These are phyloP conservation scores for Linum tenue DNA, from an alignment of 345 rosid genomes.

Conservation along the genomic window DNA sequence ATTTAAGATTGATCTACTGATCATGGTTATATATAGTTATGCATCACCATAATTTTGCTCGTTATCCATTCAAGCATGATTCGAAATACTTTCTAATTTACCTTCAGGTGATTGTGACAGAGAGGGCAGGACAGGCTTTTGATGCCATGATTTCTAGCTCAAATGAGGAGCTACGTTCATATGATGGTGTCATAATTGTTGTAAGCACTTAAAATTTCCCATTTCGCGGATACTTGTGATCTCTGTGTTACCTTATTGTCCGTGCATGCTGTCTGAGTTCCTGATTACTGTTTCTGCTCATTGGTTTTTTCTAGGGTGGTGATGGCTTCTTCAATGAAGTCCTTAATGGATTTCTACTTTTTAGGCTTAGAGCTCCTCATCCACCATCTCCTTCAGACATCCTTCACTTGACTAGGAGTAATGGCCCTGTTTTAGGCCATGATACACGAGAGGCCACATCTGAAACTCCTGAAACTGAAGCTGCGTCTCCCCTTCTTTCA, in stretches of 20 bases:
- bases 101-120: constrained; percentile 65
- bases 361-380: constrained; percentile 66
- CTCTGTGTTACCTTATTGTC: neutral
- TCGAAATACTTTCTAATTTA: constrained; percentile 6
- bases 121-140: constrained; percentile 83
- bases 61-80: neutral
- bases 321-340: constrained; percentile 95
- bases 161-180: constrained; percentile 49
- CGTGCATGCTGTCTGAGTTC: neutral
- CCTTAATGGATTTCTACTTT: constrained; percentile 75
- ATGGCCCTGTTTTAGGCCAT: constrained; percentile 24
- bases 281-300: constrained; percentile 8
- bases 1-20: too few relatives aligned
- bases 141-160: constrained; percentile 55
- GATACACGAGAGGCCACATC: constrained; percentile 26
- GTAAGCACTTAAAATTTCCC: constrained; percentile 35
- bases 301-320: constrained; percentile 57
- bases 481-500: constrained; percentile 36
- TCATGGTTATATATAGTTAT: too few relatives aligned
- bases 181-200: constrained; percentile 78
- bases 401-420: constrained; percentile 28
- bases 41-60: too few relatives aligned
- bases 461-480: constrained; percentile 37
- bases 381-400: constrained; percentile 70
- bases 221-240: too few relatives aligned